Conservation (phyloP, 2,329 filamentous ascomycete genomes). For the Dactylonectria estremocensis region DNA sequence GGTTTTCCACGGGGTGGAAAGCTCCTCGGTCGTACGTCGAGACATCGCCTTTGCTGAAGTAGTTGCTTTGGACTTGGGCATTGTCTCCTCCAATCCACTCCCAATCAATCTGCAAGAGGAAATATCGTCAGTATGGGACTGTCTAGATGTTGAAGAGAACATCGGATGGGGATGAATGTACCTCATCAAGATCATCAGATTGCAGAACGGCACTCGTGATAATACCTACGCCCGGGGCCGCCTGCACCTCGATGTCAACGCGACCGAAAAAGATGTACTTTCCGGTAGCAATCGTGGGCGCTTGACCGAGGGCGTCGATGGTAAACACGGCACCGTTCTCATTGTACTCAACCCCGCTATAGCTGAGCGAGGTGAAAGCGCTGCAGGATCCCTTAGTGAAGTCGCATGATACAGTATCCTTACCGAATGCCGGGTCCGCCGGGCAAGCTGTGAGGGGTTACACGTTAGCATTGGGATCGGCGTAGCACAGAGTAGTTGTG, state of each 20-base stretch:
- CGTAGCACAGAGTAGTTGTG: too few species aligned
- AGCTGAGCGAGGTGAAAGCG: slow-evolving; percentile 43
- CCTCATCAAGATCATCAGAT: slow-evolving; percentile 79
- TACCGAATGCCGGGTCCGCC: slow-evolving; percentile 77
- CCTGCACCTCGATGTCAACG: slow-evolving; percentile 78
- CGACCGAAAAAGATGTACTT: slow-evolving; percentile 92
- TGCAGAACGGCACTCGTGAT: slow-evolving; percentile 84
- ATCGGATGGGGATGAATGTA: slow-evolving; percentile 1
- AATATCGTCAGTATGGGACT: slow-evolving; percentile 6
- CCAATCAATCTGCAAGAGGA: slow-evolving; percentile 77
- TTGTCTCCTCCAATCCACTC: slow-evolving; percentile 83
- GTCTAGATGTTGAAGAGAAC: rapidly evolving
- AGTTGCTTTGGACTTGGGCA: slow-evolving; percentile 87
- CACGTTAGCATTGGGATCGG: not conserved
- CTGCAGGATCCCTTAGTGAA: slow-evolving; percentile 74
- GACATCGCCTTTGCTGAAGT: slow-evolving; percentile 82
- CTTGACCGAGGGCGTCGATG: slow-evolving; percentile 71
- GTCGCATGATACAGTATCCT: slow-evolving; percentile 69
- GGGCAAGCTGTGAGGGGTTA: slow-evolving; percentile 63
- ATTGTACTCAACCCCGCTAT: slow-evolving; percentile 46
- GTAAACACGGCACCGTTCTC: slow-evolving; percentile 58
- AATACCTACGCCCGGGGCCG: slow-evolving; percentile 81
- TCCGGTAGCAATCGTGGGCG: slow-evolving; percentile 75
- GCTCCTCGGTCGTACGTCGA: slow-evolving; percentile 78
- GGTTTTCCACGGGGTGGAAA: slow-evolving; percentile 70